These are phyloP conservation scores for Peziza echinospora DNA, from an alignment of 495 filamentous ascomycete species.

Conservation along the genomic window DNA sequence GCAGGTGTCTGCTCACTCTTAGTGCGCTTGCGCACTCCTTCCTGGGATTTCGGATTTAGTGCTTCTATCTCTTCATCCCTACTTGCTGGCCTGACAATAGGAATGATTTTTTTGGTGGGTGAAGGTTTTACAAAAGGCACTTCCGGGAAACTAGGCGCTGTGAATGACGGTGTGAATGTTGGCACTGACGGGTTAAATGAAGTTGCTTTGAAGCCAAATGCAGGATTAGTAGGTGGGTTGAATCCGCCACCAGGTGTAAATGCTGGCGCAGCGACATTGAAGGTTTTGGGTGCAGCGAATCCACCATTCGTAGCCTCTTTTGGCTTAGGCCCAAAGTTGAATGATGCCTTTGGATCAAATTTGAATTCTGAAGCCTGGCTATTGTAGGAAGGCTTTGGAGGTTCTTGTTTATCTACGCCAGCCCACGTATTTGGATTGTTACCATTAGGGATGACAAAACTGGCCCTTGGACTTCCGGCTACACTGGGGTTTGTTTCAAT, in stretches of 20 bases:
- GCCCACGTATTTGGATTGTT: background rate
- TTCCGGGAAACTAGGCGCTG: constrained; percentile 47
- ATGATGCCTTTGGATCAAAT: constrained; percentile 44
- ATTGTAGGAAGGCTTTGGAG: too few relatives aligned
- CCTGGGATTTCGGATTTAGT: constrained; percentile 4
- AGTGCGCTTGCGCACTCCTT: constrained; percentile 13
- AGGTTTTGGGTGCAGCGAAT: constrained; percentile 15
- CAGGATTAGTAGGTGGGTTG: constrained; percentile 72
- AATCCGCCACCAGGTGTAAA: constrained; percentile 47
- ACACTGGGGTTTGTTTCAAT: constrained; percentile 54
- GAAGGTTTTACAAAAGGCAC: constrained; percentile 40
- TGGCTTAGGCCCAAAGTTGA: constrained; percentile 31
- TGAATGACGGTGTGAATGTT: constrained; percentile 44
- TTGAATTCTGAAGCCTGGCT: constrained; percentile 74
- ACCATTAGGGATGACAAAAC: constrained; percentile 5
- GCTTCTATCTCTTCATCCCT: constrained; percentile 5
- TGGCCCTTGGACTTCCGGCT: constrained; percentile 13
- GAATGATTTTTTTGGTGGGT: constrained; percentile 60
- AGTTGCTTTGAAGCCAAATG: constrained; percentile 33
- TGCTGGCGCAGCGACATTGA: constrained; percentile 46
- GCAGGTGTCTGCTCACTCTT: constrained; percentile 4
- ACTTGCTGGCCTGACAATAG: constrained; percentile 49
- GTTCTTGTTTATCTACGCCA: constrained; percentile 42
- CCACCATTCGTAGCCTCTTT: constrained; percentile 10
- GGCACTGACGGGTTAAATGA: constrained; percentile 67